Conservation (phyloP, 169 alveolate genomes). For the Eimeria acervulina region DNA sequence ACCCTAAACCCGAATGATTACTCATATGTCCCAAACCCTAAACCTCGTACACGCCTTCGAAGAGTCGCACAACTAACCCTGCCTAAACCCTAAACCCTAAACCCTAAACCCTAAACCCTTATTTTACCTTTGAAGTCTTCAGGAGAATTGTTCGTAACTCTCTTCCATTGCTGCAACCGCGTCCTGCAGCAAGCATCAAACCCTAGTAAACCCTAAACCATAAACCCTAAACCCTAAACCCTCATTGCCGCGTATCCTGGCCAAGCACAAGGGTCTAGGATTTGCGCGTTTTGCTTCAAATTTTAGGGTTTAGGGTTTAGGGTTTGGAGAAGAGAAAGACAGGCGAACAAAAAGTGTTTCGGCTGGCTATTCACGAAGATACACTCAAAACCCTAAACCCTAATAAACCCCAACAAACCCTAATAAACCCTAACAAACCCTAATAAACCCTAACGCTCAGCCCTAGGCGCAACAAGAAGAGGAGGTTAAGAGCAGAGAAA, state of each 20-base stretch:
- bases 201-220: background rate
- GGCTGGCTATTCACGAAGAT: background rate
- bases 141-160: conserved; percentile 8
- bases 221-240: conserved; percentile 48
- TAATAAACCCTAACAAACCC: too few species aligned
- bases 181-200: conserved; percentile 9
- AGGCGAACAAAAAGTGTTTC: background rate
- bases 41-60: too few species aligned
- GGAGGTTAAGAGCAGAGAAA: too few species aligned
- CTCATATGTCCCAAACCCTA: background rate
- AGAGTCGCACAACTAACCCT: too few species aligned
- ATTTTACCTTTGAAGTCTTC: conserved; percentile 18
- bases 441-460: too few species aligned
- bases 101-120: conserved; percentile 48
- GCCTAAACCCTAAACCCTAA: conserved; percentile 23
- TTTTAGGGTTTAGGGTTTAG: too few species aligned
- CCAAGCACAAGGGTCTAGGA: background rate
- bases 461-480: too few species aligned
- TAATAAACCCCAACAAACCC: background rate
- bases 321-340: background rate
- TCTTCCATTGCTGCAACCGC: conserved; percentile 9
- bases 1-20: background rate
- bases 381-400: conserved; percentile 19
- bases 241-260: background rate
- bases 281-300: too few species aligned